Percentiles rank a stretch among this genome's conserved stretches.
These are phyloP conservation scores for Colletotrichum theobromicola DNA, from an alignment of 2,329 filamentous ascomycete species.

Conservation along the genomic window DNA sequence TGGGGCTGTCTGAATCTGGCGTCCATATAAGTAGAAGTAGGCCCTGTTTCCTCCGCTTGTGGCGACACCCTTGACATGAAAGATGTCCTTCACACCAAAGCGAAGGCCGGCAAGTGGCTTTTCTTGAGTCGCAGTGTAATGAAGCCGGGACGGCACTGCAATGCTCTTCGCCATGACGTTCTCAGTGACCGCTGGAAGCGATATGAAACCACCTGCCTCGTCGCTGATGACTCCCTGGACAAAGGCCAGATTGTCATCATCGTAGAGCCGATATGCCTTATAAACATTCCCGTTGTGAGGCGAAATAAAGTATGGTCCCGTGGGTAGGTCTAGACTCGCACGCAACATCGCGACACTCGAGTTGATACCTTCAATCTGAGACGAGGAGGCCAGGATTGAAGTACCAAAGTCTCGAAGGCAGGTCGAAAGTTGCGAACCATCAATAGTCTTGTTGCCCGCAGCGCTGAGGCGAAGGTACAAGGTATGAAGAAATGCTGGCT, in stretches of 20 bases:
- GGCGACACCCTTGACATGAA: conserved; percentile 55
- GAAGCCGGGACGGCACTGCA: conserved; percentile 57
- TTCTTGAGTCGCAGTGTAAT: conserved; percentile 40
- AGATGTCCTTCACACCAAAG: conserved; percentile 63
- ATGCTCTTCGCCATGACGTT: conserved; percentile 5
- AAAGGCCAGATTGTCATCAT: not conserved
- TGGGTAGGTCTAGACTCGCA: not conserved
- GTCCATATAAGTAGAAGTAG: conserved; percentile 56
- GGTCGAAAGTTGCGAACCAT: not conserved
- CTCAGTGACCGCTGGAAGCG: not conserved
- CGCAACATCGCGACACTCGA: not conserved
- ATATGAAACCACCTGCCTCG: not conserved
- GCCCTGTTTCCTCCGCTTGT: conserved; percentile 59
- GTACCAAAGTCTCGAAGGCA: not conserved
- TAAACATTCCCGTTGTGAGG: not conserved
- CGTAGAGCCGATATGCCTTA: not conserved
- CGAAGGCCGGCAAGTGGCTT: conserved; percentile 56
- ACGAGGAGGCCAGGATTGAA: not conserved
- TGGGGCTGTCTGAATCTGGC: conserved; percentile 49
- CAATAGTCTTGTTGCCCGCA: not conserved
- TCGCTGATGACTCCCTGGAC: not conserved
- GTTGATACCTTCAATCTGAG: not conserved
- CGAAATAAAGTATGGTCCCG: not conserved
- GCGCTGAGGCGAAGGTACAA: not conserved
- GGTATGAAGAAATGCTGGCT: not conserved